phyloP scores from a whole-genome alignment of 108 stramenopile species.

The Cyclotella cryptica region DNA sequence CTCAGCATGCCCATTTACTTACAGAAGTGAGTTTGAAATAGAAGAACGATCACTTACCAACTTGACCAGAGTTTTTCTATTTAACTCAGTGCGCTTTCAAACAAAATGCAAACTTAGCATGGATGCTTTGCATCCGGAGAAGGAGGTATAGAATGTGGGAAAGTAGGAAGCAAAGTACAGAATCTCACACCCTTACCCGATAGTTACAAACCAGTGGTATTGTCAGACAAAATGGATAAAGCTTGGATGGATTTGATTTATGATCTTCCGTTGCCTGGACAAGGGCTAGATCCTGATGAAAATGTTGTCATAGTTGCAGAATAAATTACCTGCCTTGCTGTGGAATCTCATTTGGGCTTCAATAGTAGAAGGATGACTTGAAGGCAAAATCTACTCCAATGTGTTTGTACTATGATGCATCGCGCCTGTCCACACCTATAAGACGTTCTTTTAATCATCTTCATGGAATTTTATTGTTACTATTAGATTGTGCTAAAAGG shows the following conservation, averaged over 20 bases:
- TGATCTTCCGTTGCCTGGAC: conserved; percentile 13
- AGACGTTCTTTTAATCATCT: too few species aligned
- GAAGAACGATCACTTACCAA: not conserved
- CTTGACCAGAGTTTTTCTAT: too few species aligned
- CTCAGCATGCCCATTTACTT: conserved; percentile 62
- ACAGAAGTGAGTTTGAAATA: conserved; percentile 25
- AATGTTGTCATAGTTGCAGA: not conserved
- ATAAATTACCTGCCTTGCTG: not conserved
- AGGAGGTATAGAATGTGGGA: conserved; percentile 22
- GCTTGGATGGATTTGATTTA: conserved; percentile 31
- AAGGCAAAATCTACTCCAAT: too few species aligned
- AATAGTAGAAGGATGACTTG: too few species aligned
- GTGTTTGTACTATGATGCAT: too few species aligned
- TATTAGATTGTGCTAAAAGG: too few species aligned
- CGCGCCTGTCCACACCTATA: too few species aligned
- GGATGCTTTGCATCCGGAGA: conserved; percentile 22
- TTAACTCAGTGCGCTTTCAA: not conserved
- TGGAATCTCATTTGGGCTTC: too few species aligned
- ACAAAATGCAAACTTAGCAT: not conserved
- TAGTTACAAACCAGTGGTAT: conserved; percentile 20
- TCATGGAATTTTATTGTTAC: too few species aligned
- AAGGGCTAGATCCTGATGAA: not conserved
- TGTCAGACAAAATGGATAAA: conserved; percentile 38
- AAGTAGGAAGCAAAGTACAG: not conserved
- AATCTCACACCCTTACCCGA: conserved; percentile 26